phyloP scores from a whole-genome alignment of 805 yeast genomes.

The Suhomyces sp. region DNA sequence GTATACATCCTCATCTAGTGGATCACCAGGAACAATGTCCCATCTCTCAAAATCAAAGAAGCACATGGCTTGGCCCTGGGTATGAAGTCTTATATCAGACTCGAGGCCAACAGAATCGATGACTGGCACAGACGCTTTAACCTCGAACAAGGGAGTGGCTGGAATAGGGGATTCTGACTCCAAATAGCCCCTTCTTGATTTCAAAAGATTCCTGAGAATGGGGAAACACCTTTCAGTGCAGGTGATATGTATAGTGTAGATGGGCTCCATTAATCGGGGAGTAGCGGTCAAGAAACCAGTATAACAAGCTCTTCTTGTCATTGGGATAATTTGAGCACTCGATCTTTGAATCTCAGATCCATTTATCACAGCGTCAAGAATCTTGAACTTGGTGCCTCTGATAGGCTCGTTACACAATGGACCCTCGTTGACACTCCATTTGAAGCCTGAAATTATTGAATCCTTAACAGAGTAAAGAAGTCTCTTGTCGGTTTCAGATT shows the following conservation, averaged over 20 bases:
- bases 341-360: constrained; percentile 47
- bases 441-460: constrained; percentile 71
- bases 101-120: constrained; percentile 90
- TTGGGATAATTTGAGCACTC: constrained; percentile 74
- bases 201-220: constrained; percentile 49
- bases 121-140: constrained; percentile 73
- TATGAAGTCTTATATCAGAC: constrained; percentile 73
- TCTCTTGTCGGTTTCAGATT: constrained; percentile 62
- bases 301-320: constrained; percentile 80
- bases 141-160: constrained; percentile 65
- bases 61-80: constrained; percentile 77
- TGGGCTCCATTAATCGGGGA: constrained; percentile 82
- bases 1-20: constrained; percentile 61
- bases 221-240: constrained; percentile 49
- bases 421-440: constrained; percentile 81
- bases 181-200: constrained; percentile 66
- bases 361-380: constrained; percentile 59
- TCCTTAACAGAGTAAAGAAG: constrained; percentile 45
- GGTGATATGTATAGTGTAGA: constrained; percentile 57
- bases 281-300: constrained; percentile 73
- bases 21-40: constrained; percentile 88
- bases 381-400: constrained; percentile 63
- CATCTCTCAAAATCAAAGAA: constrained; percentile 65
- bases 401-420: constrained; percentile 90
- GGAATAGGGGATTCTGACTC: constrained; percentile 51